Percentiles rank a stretch among this genome's conserved stretches.
Conservation (phyloP, 139 green algal genomes). For the Chlorokybus atmophyticus region DNA sequence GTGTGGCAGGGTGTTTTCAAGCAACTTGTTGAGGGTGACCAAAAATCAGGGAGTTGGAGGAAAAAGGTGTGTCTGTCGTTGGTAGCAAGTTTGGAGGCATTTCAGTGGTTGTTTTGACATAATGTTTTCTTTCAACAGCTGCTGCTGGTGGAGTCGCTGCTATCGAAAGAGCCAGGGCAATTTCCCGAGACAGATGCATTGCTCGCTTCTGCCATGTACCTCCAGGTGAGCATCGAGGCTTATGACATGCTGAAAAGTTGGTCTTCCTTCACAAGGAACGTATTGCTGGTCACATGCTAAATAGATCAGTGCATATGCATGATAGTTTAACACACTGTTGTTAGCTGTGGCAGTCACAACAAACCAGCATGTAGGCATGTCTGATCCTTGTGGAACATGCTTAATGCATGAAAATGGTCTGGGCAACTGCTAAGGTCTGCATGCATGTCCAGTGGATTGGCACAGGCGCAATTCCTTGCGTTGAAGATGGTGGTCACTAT, state of each 20-base stretch:
- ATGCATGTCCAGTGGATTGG: slow-evolving; percentile 86
- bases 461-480: slow-evolving; percentile 74
- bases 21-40: not conserved
- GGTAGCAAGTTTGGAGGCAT: no score
- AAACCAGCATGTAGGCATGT: not conserved
- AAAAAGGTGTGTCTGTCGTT: not conserved
- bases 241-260: no score
- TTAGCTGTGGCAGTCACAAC: not conserved
- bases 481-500: slow-evolving; percentile 80
- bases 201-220: not conserved
- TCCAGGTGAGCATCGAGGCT: not conserved
- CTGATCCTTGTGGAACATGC: not conserved
- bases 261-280: not conserved
- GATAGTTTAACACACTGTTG: not conserved
- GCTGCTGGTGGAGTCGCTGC: not conserved
- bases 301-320: no score
- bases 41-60: not conserved
- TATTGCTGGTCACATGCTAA: no score
- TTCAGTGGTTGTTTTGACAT: no score
- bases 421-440: no score
- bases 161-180: not conserved
- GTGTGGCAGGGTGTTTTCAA: no score
- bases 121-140: not conserved
- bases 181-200: not conserved
- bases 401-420: no score